Percentiles rank a stretch among this genome's conserved stretches.
phyloP scores from a whole-genome alignment of 2,329 filamentous ascomycete species.

The Macrophomina pseudophaseolina region DNA sequence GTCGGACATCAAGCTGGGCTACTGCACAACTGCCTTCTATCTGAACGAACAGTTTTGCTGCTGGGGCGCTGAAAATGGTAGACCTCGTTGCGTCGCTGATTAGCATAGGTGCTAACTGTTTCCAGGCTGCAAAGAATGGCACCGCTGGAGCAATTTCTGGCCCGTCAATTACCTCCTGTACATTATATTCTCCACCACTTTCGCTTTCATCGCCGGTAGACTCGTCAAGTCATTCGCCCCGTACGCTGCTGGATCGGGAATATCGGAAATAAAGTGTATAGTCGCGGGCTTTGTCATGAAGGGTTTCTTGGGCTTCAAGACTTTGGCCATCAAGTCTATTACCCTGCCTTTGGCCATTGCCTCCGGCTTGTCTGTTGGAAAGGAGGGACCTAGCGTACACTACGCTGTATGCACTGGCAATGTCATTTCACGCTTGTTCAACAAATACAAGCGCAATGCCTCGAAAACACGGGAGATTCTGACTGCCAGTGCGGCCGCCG shows the following conservation, averaged over 20 bases:
- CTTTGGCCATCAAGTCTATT: slow-evolving; percentile 91
- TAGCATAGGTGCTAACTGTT: not conserved
- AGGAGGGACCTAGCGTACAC: slow-evolving; percentile 98
- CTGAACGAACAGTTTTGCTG: slow-evolving; percentile 98
- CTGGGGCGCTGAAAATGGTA: slow-evolving; percentile 89
- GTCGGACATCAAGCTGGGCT: slow-evolving; percentile 92
- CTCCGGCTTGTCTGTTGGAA: slow-evolving; percentile 91
- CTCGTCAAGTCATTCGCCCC: slow-evolving; percentile 92
- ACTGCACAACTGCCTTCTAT: slow-evolving; percentile 95
- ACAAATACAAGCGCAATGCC: slow-evolving; percentile 89
- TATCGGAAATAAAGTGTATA: slow-evolving; percentile 99
- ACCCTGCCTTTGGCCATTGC: slow-evolving; percentile 90
- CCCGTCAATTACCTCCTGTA: slow-evolving; percentile 87
- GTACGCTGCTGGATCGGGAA: slow-evolving; percentile 94
- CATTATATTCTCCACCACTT: slow-evolving; percentile 80
- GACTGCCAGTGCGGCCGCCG: slow-evolving; percentile 91
- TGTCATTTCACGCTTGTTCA: slow-evolving; percentile 90
- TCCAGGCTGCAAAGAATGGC: slow-evolving; percentile 83
- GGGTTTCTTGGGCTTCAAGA: slow-evolving; percentile 91
- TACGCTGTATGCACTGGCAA: slow-evolving; percentile 98
- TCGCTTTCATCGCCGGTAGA: slow-evolving; percentile 80
- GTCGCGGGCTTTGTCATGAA: slow-evolving; percentile 99
- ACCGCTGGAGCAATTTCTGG: slow-evolving; percentile 80
- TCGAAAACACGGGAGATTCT: slow-evolving; percentile 95
- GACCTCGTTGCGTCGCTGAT: slow-evolving; percentile 25